Conservation (phyloP, 495 filamentous ascomycete species). For the Articulospora tetracladia region DNA sequence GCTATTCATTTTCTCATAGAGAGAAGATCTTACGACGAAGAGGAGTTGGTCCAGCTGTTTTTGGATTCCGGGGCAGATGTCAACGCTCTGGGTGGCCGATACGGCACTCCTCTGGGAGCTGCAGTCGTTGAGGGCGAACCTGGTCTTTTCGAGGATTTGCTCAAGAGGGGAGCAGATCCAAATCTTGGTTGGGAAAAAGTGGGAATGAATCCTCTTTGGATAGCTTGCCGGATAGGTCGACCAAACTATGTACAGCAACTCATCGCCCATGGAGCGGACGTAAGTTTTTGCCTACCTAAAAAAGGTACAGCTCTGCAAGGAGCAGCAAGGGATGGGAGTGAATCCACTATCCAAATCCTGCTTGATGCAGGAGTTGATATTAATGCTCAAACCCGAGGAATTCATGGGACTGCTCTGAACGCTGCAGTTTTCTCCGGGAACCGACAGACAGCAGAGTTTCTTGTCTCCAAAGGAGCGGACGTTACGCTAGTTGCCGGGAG, state of each 20-base stretch:
- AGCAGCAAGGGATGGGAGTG: conserved; percentile 9
- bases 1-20: not conserved
- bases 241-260: conserved; percentile 11
- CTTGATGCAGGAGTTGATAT: conserved; percentile 28
- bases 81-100: not conserved
- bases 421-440: not conserved
- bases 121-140: not conserved
- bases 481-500: conserved; percentile 25
- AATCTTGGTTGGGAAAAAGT: not conserved
- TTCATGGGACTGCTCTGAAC: conserved; percentile 20
- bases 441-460: not conserved
- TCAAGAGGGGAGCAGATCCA: not conserved
- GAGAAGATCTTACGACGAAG: not conserved
- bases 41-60: not conserved
- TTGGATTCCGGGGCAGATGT: not conserved
- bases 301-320: conserved; percentile 15
- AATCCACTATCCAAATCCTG: conserved; percentile 22
- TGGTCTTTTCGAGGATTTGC: not conserved
- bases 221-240: not conserved
- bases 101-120: not conserved
- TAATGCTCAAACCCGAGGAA: conserved; percentile 11
- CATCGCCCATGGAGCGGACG: conserved; percentile 6
- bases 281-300: not conserved
- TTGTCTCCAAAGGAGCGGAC: conserved; percentile 22
- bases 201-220: not conserved